Conservation (phyloP, 2,329 filamentous ascomycete species). For the Neurospora crassa region DNA sequence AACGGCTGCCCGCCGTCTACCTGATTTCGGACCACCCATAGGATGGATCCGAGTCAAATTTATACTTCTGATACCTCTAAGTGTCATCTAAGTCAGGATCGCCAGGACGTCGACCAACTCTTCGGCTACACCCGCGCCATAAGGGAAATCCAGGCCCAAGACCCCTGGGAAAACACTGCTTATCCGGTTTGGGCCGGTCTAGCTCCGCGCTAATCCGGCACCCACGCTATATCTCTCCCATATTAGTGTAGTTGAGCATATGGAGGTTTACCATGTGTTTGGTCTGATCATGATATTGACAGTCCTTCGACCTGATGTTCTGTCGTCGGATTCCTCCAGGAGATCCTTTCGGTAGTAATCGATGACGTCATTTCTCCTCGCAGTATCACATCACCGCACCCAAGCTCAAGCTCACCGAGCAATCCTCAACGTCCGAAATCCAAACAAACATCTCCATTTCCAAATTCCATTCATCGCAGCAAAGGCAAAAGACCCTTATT, state of each 20-base stretch:
- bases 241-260: not conserved
- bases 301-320: not conserved
- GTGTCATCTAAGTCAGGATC: not conserved
- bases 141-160: not conserved
- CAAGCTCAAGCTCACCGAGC: not conserved
- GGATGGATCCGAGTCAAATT: not conserved
- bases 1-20: not conserved
- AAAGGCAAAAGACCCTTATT: not conserved
- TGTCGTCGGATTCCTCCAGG: not conserved
- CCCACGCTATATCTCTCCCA: not conserved
- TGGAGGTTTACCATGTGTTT: not conserved
- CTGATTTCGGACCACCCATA: not conserved
- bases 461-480: not conserved
- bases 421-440: not conserved
- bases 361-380: not conserved
- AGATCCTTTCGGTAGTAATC: not conserved
- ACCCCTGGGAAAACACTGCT: not conserved
- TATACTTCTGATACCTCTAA: not conserved
- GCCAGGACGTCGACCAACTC: not conserved
- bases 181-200: not conserved
- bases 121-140: not conserved
- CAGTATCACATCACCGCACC: not conserved
- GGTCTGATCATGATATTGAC: not conserved
- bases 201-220: not conserved
- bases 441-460: not conserved